A percentile compares a stretch with the other conserved stretches of the same genome.
Evolutionary conservation across 345 rosid genomes (phyloP).

Genomic region (Acer saccharum): DNA sequence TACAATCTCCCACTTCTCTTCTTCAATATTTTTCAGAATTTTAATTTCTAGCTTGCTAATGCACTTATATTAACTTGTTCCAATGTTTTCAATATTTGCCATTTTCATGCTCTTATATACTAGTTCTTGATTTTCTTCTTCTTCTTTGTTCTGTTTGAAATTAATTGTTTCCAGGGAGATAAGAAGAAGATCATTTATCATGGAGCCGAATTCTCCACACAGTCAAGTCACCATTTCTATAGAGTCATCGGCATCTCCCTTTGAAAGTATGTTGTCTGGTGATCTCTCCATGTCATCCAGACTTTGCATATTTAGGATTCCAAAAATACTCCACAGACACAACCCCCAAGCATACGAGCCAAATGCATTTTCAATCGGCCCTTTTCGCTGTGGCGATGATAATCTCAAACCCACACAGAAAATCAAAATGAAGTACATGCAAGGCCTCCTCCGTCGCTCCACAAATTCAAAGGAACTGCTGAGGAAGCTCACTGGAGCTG

Average conservation of each 20-base stretch:
- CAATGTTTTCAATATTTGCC: no score
- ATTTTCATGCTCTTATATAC: not conserved
- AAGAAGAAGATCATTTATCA: not conserved
- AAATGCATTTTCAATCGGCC: constrained; percentile 35
- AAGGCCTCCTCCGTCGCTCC: constrained; percentile 14
- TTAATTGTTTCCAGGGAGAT: not conserved
- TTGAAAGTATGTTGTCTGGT: constrained; percentile 17
- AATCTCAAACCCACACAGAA: not conserved
- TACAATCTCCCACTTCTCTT: no score
- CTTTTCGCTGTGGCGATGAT: constrained; percentile 16
- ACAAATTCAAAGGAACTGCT: not conserved
- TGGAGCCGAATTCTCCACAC: not conserved
- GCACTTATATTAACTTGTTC: no score
- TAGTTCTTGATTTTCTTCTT: not conserved
- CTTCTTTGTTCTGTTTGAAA: not conserved
- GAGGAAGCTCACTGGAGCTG: not conserved
- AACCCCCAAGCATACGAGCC: constrained; percentile 26
- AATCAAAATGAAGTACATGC: constrained; percentile 30
- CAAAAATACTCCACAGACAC: constrained; percentile 27
- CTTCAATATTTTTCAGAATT: no score
- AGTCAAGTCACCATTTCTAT: not conserved
- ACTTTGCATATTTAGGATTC: constrained; percentile 27
- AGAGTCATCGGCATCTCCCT: constrained; percentile 12
- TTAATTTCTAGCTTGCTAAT: no score
- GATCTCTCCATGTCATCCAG: constrained; percentile 9